These are phyloP conservation scores for Botrytis fabae DNA, from an alignment of 2,329 filamentous ascomycete genomes.

Conservation along the genomic window DNA sequence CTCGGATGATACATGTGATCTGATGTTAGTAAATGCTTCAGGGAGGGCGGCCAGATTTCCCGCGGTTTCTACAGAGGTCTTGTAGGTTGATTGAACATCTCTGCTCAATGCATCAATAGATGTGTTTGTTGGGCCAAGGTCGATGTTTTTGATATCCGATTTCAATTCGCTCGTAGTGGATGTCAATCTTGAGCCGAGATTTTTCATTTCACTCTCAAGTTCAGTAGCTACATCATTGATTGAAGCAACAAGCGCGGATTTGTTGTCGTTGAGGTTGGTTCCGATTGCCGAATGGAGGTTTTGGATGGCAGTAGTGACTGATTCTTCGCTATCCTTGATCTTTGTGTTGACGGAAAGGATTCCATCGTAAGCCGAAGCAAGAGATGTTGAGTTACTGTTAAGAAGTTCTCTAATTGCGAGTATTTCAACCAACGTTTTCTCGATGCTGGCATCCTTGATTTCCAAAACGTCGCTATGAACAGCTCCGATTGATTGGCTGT, in stretches of 20 bases:
- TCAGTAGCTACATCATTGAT: constrained; percentile 22
- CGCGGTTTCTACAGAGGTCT: constrained; percentile 11
- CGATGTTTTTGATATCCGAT: constrained; percentile 26
- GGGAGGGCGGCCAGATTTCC: constrained; percentile 17
- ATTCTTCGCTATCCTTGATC: constrained; percentile 25
- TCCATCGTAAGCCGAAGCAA: constrained; percentile 24
- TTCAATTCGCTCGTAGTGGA: constrained; percentile 24
- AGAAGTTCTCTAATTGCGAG: constrained; percentile 13
- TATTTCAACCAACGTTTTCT: background rate
- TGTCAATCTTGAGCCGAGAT: constrained; percentile 21
- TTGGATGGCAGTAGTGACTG: constrained; percentile 20
- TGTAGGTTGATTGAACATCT: constrained; percentile 23
- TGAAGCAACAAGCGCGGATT: constrained; percentile 21
- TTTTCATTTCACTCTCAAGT: constrained; percentile 26
- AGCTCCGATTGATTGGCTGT: constrained; percentile 8
- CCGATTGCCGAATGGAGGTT: constrained; percentile 23
- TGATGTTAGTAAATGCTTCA: constrained; percentile 24
- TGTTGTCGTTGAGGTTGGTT: constrained; percentile 23
- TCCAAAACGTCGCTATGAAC: constrained; percentile 9
- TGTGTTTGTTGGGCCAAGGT: constrained; percentile 20
- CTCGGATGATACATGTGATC: constrained; percentile 21
- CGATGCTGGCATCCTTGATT: constrained; percentile 21
- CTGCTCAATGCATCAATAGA: constrained; percentile 26
- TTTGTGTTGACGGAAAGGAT: constrained; percentile 24
- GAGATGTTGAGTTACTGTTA: constrained; percentile 19